Evolutionary conservation across 108 stramenopile species (phyloP).

Genomic region (Schizochytrium sp.): DNA sequence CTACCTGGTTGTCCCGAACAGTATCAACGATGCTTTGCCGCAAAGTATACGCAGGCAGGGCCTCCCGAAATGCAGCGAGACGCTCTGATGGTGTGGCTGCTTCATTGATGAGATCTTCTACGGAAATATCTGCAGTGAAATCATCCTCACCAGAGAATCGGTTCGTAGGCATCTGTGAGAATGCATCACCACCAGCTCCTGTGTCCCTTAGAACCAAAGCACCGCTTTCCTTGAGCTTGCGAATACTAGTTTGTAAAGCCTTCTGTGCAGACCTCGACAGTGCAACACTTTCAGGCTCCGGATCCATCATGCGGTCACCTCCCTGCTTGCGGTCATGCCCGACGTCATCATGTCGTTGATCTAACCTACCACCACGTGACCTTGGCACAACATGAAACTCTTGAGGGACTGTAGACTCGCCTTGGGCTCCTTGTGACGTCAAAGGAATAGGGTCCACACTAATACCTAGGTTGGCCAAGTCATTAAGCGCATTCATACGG

Average conservation of each 20-base stretch:
- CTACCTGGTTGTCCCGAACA: slow-evolving; percentile 79
- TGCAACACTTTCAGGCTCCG: not conserved
- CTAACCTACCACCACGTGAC: not conserved
- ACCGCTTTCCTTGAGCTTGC: not conserved
- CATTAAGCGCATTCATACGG: not conserved
- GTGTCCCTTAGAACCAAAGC: not conserved
- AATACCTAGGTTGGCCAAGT: not conserved
- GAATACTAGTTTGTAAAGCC: not conserved
- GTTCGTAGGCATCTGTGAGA: no score
- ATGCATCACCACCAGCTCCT: no score
- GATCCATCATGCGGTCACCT: not conserved
- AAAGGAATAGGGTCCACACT: not conserved
- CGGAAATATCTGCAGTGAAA: not conserved
- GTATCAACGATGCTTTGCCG: slow-evolving; percentile 75
- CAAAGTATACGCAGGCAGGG: slow-evolving; percentile 82
- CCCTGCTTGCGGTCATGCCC: not conserved
- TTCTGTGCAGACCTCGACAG: not conserved
- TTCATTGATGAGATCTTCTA: not conserved
- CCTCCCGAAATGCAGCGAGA: slow-evolving; percentile 68
- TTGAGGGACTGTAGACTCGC: not conserved
- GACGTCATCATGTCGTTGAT: not conserved
- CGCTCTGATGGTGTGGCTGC: not conserved
- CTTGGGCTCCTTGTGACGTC: not conserved
- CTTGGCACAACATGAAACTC: not conserved
- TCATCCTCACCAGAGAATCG: not conserved